phyloP scores from a whole-genome alignment of 306 rosid genomes.

The Astragalus glycyphyllos region DNA sequence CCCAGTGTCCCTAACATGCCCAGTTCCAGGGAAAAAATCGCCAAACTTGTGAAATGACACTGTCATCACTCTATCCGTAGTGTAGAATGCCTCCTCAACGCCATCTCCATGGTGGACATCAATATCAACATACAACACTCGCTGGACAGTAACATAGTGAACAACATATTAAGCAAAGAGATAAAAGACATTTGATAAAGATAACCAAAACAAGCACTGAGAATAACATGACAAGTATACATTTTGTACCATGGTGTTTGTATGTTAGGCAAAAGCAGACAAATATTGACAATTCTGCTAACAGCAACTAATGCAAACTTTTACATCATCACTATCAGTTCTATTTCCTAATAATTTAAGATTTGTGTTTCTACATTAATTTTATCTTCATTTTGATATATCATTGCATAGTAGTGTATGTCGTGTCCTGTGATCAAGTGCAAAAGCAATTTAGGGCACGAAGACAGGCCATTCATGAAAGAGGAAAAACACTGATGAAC shows the following conservation, averaged over 20 bases:
- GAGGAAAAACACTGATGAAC: neutral
- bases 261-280: neutral
- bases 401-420: neutral
- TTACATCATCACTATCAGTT: no score
- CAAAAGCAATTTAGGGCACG: neutral
- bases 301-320: no score
- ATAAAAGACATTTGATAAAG: neutral
- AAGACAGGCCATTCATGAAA: neutral
- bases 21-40: constrained; percentile 93
- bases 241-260: neutral
- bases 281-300: no score
- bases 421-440: neutral
- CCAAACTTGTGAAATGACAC: constrained; percentile 93
- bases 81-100: constrained; percentile 92
- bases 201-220: neutral
- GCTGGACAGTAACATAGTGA: constrained; percentile 57
- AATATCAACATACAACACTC: constrained; percentile 83
- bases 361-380: neutral
- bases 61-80: constrained; percentile 92
- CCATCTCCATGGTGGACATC: constrained; percentile 97
- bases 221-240: neutral
- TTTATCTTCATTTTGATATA: neutral
- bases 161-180: constrained; percentile 14
- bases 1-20: constrained; percentile 79
- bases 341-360: no score